phyloP scores from a whole-genome alignment of 164 flowering plant species.

The Berberis thunbergii region DNA sequence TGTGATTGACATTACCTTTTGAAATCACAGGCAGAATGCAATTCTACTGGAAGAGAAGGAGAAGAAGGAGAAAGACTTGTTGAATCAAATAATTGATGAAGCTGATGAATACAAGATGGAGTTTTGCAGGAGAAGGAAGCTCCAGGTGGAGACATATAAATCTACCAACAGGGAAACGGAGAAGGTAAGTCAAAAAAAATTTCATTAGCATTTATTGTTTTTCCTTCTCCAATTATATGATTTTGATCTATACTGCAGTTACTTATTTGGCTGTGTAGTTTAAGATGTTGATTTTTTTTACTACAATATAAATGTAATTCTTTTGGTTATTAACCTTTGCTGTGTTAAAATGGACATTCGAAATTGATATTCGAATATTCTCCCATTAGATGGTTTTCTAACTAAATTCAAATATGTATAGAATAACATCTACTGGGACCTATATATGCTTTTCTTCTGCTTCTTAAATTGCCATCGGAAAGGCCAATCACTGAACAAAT shows the following conservation, averaged over 20 bases:
- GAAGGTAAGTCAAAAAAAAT: constrained; percentile 31
- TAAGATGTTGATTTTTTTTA: no score
- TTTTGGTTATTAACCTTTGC: no score
- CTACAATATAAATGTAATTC: no score
- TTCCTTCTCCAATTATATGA: background rate
- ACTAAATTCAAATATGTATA: no score
- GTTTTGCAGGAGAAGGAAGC: constrained; percentile 34
- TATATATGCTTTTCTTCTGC: no score
- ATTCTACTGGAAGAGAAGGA: constrained; percentile 51
- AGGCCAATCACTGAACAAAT: no score
- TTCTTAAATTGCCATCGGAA: no score
- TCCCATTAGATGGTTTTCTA: no score
- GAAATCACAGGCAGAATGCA: constrained; percentile 35
- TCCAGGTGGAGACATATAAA: constrained; percentile 31
- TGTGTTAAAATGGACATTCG: no score
- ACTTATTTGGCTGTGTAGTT: no score
- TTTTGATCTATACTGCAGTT: background rate
- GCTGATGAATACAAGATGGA: constrained; percentile 53
- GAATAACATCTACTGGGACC: no score
- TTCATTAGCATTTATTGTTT: background rate
- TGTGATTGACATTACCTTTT: background rate
- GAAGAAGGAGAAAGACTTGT: constrained; percentile 51
- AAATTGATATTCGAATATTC: no score
- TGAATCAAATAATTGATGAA: constrained; percentile 42
- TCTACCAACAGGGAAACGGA: constrained; percentile 46